Evolutionary conservation across 805 yeast species (phyloP).

Genomic region (Candida xyloterini): DNA sequence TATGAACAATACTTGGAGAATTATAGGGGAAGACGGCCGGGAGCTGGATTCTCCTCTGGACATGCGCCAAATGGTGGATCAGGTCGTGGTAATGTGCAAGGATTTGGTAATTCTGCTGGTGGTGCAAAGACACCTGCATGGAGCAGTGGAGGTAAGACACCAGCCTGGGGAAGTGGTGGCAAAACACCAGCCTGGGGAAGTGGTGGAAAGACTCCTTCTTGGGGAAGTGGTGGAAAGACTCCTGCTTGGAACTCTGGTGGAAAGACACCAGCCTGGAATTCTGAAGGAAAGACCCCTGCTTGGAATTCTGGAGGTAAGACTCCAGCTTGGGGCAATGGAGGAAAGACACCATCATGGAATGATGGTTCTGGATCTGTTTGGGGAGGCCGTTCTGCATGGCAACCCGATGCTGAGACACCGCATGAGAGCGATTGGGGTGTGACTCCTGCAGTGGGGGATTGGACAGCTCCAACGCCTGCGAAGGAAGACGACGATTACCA

Average conservation of each 20-base stretch:
- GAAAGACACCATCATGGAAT: conserved; percentile 44
- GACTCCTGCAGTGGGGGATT: conserved; percentile 44
- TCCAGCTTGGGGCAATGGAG: conserved; percentile 44
- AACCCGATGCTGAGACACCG: conserved; percentile 30
- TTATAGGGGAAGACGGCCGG: conserved; percentile 36
- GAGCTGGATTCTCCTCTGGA: conserved; percentile 17
- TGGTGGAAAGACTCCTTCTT: conserved; percentile 42
- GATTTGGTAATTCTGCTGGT: conserved; percentile 21
- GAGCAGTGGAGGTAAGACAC: conserved; percentile 27
- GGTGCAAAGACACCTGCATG: conserved; percentile 8
- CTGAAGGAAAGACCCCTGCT: conserved; percentile 39
- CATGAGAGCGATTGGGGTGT: conserved; percentile 37
- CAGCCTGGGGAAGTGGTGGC: conserved; percentile 29
- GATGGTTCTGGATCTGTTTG: conserved; percentile 23
- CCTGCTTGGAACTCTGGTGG: conserved; percentile 40
- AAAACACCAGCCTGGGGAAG: conserved; percentile 43
- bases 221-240: conserved; percentile 40
- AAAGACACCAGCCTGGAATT: conserved; percentile 49
- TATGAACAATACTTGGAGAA: conserved; percentile 70
- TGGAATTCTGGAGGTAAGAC: conserved; percentile 40
- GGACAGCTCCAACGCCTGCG: conserved; percentile 48
- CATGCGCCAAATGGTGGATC: conserved; percentile 10
- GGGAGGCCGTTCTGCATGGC: conserved; percentile 46
- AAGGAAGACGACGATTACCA: conserved; percentile 28
- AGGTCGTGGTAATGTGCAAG: conserved; percentile 26